phyloP scores from a whole-genome alignment of 768 basidiomycete species.

The Boletus vinaceobasis region DNA sequence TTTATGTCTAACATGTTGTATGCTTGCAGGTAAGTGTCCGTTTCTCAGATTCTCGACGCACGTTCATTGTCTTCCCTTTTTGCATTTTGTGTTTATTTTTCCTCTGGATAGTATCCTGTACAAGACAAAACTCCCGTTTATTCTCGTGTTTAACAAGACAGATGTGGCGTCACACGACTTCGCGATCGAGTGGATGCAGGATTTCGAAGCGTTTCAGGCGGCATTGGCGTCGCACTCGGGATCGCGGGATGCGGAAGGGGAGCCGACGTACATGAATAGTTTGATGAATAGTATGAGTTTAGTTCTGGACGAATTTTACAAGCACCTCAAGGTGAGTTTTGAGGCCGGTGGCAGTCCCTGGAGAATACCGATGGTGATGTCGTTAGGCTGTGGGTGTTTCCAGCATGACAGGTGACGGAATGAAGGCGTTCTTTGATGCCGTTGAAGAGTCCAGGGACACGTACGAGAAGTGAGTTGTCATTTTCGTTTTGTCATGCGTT shows the following conservation, averaged over 20 bases:
- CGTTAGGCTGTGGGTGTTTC: conserved; percentile 90
- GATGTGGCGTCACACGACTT: conserved; percentile 89
- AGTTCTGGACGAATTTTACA: conserved; percentile 97
- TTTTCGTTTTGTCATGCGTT: neutral
- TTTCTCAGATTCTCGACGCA: neutral
- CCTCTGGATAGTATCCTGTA: conserved; percentile 73
- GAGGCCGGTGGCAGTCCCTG: neutral
- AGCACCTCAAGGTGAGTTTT: conserved; percentile 76
- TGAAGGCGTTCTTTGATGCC: conserved; percentile 87
- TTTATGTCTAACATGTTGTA: conserved; percentile 99
- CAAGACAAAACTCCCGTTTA: conserved; percentile 96
- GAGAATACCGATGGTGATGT: neutral
- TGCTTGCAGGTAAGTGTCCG: conserved; percentile 75
- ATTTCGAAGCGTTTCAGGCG: conserved; percentile 92
- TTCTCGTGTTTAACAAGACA: conserved; percentile 98
- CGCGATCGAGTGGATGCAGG: conserved; percentile 96
- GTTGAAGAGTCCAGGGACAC: conserved; percentile 85
- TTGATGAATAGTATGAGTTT: conserved; percentile 99
- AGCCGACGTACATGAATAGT: conserved; percentile 97
- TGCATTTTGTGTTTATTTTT: neutral
- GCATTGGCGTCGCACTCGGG: conserved; percentile 73
- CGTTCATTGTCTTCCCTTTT: neutral
- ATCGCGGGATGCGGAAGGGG: conserved; percentile 74
- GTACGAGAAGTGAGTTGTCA: conserved; percentile 71
- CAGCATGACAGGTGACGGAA: conserved; percentile 92